Evolutionary conservation across 23 red algal species (phyloP).

Genomic region (Cyanidioschyzon merolae): DNA sequence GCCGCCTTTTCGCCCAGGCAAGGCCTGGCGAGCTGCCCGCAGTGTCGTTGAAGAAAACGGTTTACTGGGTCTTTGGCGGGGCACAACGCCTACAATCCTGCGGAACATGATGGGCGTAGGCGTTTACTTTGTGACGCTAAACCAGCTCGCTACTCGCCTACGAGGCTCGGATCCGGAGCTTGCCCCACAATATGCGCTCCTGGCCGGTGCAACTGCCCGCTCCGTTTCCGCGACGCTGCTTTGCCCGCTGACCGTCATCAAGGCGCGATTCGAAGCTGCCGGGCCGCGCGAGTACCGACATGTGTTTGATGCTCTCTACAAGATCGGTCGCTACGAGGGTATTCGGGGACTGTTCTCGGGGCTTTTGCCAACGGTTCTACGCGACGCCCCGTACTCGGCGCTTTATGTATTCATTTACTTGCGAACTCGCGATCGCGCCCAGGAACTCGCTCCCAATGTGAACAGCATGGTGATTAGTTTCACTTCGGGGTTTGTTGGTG

Average conservation of each 20-base stretch:
- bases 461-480: constrained; percentile 46
- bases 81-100: constrained; percentile 70
- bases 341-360: constrained; percentile 62
- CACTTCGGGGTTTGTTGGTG: constrained; percentile 56
- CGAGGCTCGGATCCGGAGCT: constrained; percentile 31
- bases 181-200: constrained; percentile 41
- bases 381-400: constrained; percentile 87
- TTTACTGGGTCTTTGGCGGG: constrained; percentile 67
- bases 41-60: constrained; percentile 45
- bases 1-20: neutral
- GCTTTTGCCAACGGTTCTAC: constrained; percentile 57
- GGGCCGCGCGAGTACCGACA: constrained; percentile 36
- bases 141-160: constrained; percentile 37
- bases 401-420: constrained; percentile 88
- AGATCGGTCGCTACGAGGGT: constrained; percentile 52
- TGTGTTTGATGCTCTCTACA: constrained; percentile 40
- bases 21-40: constrained; percentile 18
- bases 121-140: constrained; percentile 68
- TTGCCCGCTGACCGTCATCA: constrained; percentile 77
- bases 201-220: constrained; percentile 67
- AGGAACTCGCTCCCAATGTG: neutral
- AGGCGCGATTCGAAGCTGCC: constrained; percentile 78
- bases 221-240: constrained; percentile 61
- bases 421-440: constrained; percentile 18
- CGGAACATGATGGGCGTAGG: constrained; percentile 83